Evolutionary conservation across 495 filamentous ascomycete genomes (phyloP).

Genomic region (Hypoxylon fragiforme): DNA sequence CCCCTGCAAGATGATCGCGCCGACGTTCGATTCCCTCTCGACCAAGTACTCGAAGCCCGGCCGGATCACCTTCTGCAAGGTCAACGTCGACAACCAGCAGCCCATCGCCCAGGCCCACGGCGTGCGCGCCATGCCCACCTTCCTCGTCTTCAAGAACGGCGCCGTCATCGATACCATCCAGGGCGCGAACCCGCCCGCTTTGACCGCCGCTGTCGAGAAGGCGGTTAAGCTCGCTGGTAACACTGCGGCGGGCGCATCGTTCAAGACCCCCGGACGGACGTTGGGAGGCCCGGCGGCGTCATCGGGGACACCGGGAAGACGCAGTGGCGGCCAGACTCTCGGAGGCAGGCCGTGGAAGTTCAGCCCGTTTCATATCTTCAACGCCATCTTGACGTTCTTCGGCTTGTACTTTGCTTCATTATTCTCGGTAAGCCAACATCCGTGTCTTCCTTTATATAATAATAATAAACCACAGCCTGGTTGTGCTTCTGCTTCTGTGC

Average conservation of each 20-base stretch:
- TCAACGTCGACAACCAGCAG: constrained; percentile 61
- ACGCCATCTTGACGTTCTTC: constrained; percentile 56
- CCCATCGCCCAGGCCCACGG: constrained; percentile 58
- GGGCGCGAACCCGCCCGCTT: constrained; percentile 74
- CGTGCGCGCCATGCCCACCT: constrained; percentile 76
- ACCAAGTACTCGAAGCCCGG: constrained; percentile 55
- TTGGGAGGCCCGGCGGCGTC: constrained; percentile 33
- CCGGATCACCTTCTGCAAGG: constrained; percentile 63
- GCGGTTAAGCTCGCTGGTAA: constrained; percentile 62
- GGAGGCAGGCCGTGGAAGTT: constrained; percentile 45
- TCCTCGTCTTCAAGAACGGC: constrained; percentile 82
- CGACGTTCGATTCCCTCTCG: constrained; percentile 63
- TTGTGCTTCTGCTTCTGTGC: too few relatives aligned
- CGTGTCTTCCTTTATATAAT: too few relatives aligned
- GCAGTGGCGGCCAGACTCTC: constrained; percentile 35
- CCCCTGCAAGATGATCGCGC: constrained; percentile 70
- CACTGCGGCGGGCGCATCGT: constrained; percentile 49
- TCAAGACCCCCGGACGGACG: constrained; percentile 45
- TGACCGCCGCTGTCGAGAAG: constrained; percentile 76
- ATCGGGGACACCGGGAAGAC: constrained; percentile 14
- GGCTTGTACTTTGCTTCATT: constrained; percentile 63
- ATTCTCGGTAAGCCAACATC: constrained; percentile 49
- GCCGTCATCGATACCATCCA: constrained; percentile 70
- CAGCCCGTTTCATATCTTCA: constrained; percentile 46
- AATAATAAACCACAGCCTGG: too few relatives aligned